Conservation (phyloP, 768 basidiomycete species). For the Amanita brunnescens region DNA sequence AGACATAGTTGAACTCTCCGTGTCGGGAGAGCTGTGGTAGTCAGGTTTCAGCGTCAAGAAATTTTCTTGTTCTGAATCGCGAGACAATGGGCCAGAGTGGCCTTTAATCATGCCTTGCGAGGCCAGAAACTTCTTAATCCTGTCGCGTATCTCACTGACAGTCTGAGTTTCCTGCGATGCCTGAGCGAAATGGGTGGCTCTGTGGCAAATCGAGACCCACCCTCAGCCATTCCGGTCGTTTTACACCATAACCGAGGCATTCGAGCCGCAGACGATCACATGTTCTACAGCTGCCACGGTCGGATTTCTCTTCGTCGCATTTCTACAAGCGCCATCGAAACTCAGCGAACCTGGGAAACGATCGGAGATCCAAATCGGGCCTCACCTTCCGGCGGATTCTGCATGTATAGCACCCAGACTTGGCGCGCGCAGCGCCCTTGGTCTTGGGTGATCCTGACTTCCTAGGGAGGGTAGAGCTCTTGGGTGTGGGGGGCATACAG, state of each 20-base stretch:
- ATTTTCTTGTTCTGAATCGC: slow-evolving; percentile 43
- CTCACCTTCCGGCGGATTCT: slow-evolving; percentile 76
- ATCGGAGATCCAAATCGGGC: slow-evolving; percentile 12
- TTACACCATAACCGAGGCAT: slow-evolving; percentile 78
- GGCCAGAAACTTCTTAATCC: slow-evolving; percentile 71
- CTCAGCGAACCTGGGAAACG: slow-evolving; percentile 11
- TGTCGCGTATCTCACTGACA: slow-evolving; percentile 61
- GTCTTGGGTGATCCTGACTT: slow-evolving; percentile 54
- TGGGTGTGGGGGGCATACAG: slow-evolving; percentile 32
- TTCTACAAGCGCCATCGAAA: slow-evolving; percentile 39
- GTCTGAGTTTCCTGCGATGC: slow-evolving; percentile 33
- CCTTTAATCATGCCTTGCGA: slow-evolving; percentile 88
- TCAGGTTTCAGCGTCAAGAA: slow-evolving; percentile 30
- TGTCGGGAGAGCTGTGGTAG: slow-evolving; percentile 9
- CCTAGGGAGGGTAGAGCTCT: slow-evolving; percentile 29
- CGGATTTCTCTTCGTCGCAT: slow-evolving; percentile 69
- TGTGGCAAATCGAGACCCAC: slow-evolving; percentile 35
- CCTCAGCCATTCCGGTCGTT: slow-evolving; percentile 79
- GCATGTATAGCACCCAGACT: slow-evolving; percentile 87
- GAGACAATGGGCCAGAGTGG: slow-evolving; percentile 63
- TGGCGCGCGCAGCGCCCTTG: slow-evolving; percentile 77
- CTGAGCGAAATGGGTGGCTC: background rate
- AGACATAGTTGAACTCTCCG: slow-evolving; percentile 10
- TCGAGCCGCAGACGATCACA: slow-evolving; percentile 76
- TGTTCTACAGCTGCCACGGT: slow-evolving; percentile 59